Evolutionary conservation across 495 filamentous ascomycete genomes (phyloP), one percentile per base, ranked within the genome.

Genomic region (Aspergillus homomorphus): DNA sequence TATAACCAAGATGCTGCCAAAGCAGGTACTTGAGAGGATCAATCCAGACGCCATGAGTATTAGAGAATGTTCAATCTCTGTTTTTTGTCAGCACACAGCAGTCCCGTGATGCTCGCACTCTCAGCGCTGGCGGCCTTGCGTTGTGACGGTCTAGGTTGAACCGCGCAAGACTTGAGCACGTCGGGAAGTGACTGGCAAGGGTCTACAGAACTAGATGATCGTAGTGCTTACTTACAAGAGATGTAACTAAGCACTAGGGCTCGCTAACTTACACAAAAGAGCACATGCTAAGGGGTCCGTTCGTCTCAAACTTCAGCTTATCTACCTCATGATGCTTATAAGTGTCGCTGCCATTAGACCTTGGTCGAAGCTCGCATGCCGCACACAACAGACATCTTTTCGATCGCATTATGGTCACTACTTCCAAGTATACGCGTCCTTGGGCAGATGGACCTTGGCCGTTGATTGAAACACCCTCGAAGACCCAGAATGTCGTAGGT

Each of bases 391-490:
- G 12, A 14, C 12, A 38, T 38, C 33, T 2, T 14, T 2, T 28
- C 6, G 33, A 14, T 38, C 33, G 10, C 33, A 38, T 12, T 12
- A 38, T 38, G 33, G 33, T 38, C 33, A 38, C 33, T 38, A 38
- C 33, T 10, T 38, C 33, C 15, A 14, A 38, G 33, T 12, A 5
- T 10, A 12, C 33, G 8, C 33, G 33, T 38, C 33, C 52, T 14
- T 54, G 52, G 52, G 52, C 52, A n/a, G 52, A 54, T 18, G 52
- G 52, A 6, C 52, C 52, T 4, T 54, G 52, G 52, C 21, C 33
- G 5, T 33, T 54, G 0, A 44, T 54, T 54, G 45, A 53, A 48
- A 58, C 20, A 19, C 55, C 51, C 18, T 62, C 50, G 21, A 48
- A 46, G 51, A 53, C 51, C 22, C 24, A 28, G 45, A n/a, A 58